Conservation (phyloP, 306 rosid genomes). For the Cucumis melo region DNA sequence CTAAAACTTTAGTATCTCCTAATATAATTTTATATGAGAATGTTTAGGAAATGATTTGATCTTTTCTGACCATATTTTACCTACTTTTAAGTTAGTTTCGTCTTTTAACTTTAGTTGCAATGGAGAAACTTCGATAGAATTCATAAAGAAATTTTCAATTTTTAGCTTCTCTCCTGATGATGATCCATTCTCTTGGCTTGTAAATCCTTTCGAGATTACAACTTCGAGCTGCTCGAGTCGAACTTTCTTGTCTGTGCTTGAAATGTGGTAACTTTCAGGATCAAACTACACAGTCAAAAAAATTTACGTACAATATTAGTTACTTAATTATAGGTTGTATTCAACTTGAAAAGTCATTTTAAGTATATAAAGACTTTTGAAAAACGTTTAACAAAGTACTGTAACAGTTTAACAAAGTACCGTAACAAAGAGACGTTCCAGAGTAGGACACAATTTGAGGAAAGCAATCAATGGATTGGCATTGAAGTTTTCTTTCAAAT, state of each 20-base stretch:
- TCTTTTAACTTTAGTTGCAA: not conserved
- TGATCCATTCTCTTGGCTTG: conserved; percentile 20
- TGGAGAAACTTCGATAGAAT: not conserved
- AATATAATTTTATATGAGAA: not conserved
- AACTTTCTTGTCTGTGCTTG: not conserved
- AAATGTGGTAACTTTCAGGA: conserved; percentile 16
- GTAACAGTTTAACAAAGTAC: no score
- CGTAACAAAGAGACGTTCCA: conserved; percentile 39
- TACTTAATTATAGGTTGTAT: no score
- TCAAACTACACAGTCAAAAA: conserved; percentile 30
- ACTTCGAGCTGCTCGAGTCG: not conserved
- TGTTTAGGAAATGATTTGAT: not conserved
- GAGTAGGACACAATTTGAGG: conserved; percentile 45
- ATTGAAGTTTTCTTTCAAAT: conserved; percentile 19
- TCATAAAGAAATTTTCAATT: conserved; percentile 20
- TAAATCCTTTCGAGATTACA: conserved; percentile 23
- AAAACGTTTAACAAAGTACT: not conserved
- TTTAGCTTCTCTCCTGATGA: conserved; percentile 17
- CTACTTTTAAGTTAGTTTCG: not conserved
- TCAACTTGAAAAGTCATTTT: not conserved
- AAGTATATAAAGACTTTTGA: not conserved
- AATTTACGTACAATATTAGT: not conserved
- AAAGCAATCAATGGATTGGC: conserved; percentile 35
- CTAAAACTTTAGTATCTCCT: not conserved
- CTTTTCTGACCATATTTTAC: not conserved